Percentiles rank a stretch among this genome's conserved stretches.
These are phyloP conservation scores for Apiospora malaysiana DNA, from an alignment of 2,329 filamentous ascomycete genomes.

Conservation along the genomic window DNA sequence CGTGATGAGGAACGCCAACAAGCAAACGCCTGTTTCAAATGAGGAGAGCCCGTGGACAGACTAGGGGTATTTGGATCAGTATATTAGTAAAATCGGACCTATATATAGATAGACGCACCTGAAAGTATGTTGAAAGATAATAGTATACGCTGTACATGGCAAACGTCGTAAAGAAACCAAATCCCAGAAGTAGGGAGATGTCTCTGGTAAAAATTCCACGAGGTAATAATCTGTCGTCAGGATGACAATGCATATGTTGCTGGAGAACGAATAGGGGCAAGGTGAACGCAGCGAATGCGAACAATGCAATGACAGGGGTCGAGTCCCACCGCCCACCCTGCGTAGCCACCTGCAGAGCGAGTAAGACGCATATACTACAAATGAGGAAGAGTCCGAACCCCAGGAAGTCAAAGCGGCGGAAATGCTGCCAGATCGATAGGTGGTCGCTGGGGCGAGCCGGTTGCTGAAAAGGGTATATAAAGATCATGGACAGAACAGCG, in stretches of 20 bases:
- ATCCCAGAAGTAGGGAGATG: conserved; percentile 23
- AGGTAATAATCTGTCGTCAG: conserved; percentile 21
- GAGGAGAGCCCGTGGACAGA: conserved; percentile 25
- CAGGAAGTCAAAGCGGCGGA: conserved; percentile 24
- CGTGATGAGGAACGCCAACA: conserved; percentile 24
- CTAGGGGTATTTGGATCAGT: background rate
- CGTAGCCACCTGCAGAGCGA: conserved; percentile 23
- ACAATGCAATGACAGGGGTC: conserved; percentile 7
- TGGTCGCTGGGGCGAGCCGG: conserved; percentile 17
- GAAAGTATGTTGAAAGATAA: conserved; percentile 25
- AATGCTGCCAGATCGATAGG: conserved; percentile 16
- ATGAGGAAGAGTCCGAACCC: conserved; percentile 20
- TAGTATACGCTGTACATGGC: conserved; percentile 26
- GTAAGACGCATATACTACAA: conserved; percentile 21
- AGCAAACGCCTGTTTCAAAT: conserved; percentile 21
- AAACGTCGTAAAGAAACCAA: conserved; percentile 25
- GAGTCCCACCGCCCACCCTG: conserved; percentile 21
- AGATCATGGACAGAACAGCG: conserved; percentile 18
- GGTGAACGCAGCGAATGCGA: background rate
- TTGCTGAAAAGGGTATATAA: conserved; percentile 21
- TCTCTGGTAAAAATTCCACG: conserved; percentile 21
- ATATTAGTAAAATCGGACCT: background rate
- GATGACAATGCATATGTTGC: conserved; percentile 19
- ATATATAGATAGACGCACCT: background rate
- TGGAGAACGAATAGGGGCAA: conserved; percentile 23